Base-by-base conservation (phyloP, 78 protist species). In the Chrysochromulina parva region DNA sequence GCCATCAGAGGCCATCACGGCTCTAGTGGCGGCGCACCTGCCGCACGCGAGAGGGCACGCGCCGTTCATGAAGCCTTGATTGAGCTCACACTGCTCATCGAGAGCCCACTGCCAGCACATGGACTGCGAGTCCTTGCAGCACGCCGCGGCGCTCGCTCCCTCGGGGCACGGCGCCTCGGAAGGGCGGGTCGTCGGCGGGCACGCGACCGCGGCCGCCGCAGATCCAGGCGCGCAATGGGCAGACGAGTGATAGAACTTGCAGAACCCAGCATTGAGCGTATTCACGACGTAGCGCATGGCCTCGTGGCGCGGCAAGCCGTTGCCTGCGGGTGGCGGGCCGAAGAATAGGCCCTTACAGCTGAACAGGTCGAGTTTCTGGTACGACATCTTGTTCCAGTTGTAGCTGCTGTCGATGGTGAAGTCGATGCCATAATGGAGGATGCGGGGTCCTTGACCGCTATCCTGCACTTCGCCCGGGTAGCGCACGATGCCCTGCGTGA, bases 401-500 rank as follows among this genome's bases (percentile, higher is more conserved):
- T 78, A 78, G n/a, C 3, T 62, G 86, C 22, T 38, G 38, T 38
- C 62, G 19, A 78, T 53, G 60, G 20, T 52, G 86, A 53, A 78
- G 62, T 53, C 86, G 86, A 78, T 78, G 19, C 86, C 86, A 47
- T 78, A 50, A 62, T 78, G 86, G 3, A 78, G 14, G 86, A 78
- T 78, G 62, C 24, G 53, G 14, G 86, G 86, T 4, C 17, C 28
- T 52, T 38, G 9, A 7, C 5, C 53, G 26, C 2, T 5, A 52
- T 26, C 13, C 24, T 14, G 1, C 86, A 3, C 17, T n/a, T 53
- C 86, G 11, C 62, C 53, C 24, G 62, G 86, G 86, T 78, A 78
- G 13, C 14, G 2, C 13, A 78, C 86, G 10, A 53, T 17, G 38
- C 86, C 86, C 47, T 24, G 57, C 17, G 86, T 78, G 62, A 78